These are phyloP conservation scores for Amaranthus palmeri DNA, from an alignment of 148 eudicot genomes.

Conservation along the genomic window DNA sequence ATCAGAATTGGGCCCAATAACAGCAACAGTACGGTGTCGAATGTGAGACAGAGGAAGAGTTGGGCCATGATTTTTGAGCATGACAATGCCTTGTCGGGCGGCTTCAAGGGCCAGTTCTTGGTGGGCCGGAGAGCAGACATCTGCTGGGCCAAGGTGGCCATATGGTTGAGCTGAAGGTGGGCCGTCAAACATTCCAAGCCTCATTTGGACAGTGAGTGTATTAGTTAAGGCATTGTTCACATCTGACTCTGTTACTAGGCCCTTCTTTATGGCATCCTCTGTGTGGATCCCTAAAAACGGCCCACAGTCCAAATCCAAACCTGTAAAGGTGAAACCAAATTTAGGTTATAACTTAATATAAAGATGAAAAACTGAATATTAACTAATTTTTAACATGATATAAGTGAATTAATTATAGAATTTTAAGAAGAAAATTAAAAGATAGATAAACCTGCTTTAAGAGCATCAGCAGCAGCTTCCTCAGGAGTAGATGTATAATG, in stretches of 20 bases:
- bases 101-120: slow-evolving; percentile 80
- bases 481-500: slow-evolving; percentile 84
- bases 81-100: slow-evolving; percentile 78
- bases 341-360: background rate
- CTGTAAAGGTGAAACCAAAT: slow-evolving; percentile 26
- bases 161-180: slow-evolving; percentile 61
- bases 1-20: slow-evolving; percentile 83
- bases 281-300: slow-evolving; percentile 62
- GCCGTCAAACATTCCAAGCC: slow-evolving; percentile 90
- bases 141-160: slow-evolving; percentile 62
- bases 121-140: slow-evolving; percentile 68
- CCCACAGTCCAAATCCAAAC: slow-evolving; percentile 92
- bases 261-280: slow-evolving; percentile 48
- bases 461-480: slow-evolving; percentile 80
- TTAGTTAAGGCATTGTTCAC: slow-evolving; percentile 54
- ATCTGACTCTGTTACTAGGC: slow-evolving; percentile 50
- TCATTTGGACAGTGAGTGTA: slow-evolving; percentile 68
- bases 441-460: slow-evolving; percentile 64
- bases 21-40: slow-evolving; percentile 57
- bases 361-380: background rate
- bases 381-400: background rate
- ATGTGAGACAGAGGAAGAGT: slow-evolving; percentile 56
- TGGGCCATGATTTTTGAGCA: slow-evolving; percentile 63
- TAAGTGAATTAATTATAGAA: background rate
- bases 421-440: background rate